Base-by-base conservation (phyloP, 164 flowering plant genomes). In the Stephania cephalantha region DNA sequence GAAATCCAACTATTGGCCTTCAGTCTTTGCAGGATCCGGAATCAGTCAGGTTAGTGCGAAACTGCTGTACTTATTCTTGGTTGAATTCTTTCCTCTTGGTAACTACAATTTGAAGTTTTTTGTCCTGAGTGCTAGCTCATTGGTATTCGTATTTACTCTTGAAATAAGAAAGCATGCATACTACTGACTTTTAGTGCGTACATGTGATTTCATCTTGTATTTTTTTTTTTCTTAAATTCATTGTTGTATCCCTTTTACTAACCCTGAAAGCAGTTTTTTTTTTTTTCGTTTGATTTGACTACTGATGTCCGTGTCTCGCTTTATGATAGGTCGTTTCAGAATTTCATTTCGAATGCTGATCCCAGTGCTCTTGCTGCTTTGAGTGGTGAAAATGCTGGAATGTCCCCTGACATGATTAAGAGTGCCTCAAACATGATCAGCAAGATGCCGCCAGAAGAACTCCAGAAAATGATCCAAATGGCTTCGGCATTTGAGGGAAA, bases 391-490 rank as follows among this genome's bases (percentile, higher is more conserved):
- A 85, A 80, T 63, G 72, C 82, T 71, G 90, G 85, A 74, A 58
- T 91, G 76, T 76, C 94, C 7, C 90, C 94, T 7, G 94, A 88
- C 58, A 89, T 91, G 96, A 31, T 93, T 46, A 89, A 86, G 82
- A 82, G 88, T 58, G 92, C 92, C 73, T 86, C 97, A 29, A 83
- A 81, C 74, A 83, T 91, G 84, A 89, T 93, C 7, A 71, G 91
- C 81, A 87, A 88, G 80, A 93, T 93, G 96, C 81, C 96, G 52
- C 91, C 96, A 29, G 92, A 89, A 74, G 97, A 93, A 73, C 88
- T 93, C 76, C 89, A 93, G 79, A 87, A 72, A 67, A 91, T 93
- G 93, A 74, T 93, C 52, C 81, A 88, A 42, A 61, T 91, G 78
- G 91, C 97, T 74, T 90, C 95, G 50, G 85, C 94, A 70, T 83